Conservation (phyloP, 768 basidiomycete species). For the Phlegmacium glaucopus region DNA sequence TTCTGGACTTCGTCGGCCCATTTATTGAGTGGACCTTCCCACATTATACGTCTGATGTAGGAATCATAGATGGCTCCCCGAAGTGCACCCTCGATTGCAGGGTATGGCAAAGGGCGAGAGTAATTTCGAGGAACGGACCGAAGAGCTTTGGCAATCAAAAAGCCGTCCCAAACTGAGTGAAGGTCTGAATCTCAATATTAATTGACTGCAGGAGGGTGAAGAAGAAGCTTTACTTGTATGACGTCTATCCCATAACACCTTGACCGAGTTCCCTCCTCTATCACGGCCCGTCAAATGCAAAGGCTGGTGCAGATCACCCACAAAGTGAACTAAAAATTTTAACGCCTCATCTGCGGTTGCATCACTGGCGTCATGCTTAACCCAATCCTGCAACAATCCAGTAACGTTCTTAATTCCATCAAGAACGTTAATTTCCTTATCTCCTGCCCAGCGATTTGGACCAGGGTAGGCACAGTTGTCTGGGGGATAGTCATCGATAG, state of each 20-base stretch:
- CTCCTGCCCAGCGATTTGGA: constrained; percentile 65
- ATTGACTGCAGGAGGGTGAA: neutral
- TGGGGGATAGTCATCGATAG: constrained; percentile 73
- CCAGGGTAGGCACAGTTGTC: constrained; percentile 79
- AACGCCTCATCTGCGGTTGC: constrained; percentile 70
- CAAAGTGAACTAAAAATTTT: constrained; percentile 89
- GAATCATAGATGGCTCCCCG: constrained; percentile 84
- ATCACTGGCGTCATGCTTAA: constrained; percentile 25
- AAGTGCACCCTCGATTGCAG: constrained; percentile 61
- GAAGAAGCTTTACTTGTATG: constrained; percentile 54
- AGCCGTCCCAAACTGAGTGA: constrained; percentile 85
- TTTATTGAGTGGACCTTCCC: constrained; percentile 74
- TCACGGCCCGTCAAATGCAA: constrained; percentile 87
- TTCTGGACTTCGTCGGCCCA: constrained; percentile 56
- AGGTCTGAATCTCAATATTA: constrained; percentile 46
- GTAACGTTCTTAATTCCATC: constrained; percentile 79
- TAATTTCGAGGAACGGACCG: constrained; percentile 76
- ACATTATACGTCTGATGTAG: constrained; percentile 81
- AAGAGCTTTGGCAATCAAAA: constrained; percentile 80
- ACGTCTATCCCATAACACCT: constrained; percentile 70
- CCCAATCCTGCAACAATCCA: constrained; percentile 50
- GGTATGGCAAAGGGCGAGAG: constrained; percentile 63
- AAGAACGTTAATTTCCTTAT: constrained; percentile 58
- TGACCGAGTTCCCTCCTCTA: constrained; percentile 81
- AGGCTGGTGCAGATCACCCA: constrained; percentile 94